A percentile compares a stretch with the other conserved stretches of the same genome.
Evolutionary conservation across 108 stramenopile genomes (phyloP).

Genomic region (Conticribra weissflogii): DNA sequence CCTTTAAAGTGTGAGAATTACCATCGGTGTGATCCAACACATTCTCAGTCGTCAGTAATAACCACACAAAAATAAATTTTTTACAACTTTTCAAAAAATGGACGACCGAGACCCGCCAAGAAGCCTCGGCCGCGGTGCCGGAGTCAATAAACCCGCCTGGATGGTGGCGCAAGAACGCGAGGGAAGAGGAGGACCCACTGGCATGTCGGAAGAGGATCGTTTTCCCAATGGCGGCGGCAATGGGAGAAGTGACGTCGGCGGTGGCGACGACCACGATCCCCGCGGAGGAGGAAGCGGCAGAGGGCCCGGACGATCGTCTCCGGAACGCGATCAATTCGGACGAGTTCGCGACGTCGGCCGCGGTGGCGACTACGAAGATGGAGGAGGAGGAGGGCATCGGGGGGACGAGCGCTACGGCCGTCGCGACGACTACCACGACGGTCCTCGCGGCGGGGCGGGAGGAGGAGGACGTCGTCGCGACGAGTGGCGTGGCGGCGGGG

Average conservation of each 20-base stretch:
- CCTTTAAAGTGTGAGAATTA: too few species aligned
- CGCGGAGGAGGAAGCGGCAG: slow-evolving; percentile 6
- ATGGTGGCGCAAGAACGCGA: slow-evolving; percentile 30
- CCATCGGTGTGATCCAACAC: too few species aligned
- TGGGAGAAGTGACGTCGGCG: neutral
- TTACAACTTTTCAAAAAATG: too few species aligned
- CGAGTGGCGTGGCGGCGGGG: slow-evolving; percentile 17
- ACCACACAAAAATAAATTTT: too few species aligned
- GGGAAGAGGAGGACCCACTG: slow-evolving; percentile 8
- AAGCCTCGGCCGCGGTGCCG: slow-evolving; percentile 41
- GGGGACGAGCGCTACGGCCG: slow-evolving; percentile 12
- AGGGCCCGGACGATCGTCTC: slow-evolving; percentile 7
- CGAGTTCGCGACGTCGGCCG: slow-evolving; percentile 5
- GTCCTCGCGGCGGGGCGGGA: too few species aligned
- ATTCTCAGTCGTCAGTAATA: too few species aligned
- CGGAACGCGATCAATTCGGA: slow-evolving; percentile 16
- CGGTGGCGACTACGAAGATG: neutral
- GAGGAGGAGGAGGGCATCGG: slow-evolving; percentile 5
- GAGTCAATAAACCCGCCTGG: slow-evolving; percentile 56
- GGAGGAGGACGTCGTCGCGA: slow-evolving; percentile 14
- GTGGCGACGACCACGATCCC: slow-evolving; percentile 4
- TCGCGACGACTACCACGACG: neutral
- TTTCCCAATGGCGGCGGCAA: slow-evolving; percentile 1
- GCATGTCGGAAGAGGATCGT: slow-evolving; percentile 15
- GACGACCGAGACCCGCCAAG: neutral